Base-by-base conservation (phyloP, 176 grass and related monocot genomes). In the Canna indica region DNA sequence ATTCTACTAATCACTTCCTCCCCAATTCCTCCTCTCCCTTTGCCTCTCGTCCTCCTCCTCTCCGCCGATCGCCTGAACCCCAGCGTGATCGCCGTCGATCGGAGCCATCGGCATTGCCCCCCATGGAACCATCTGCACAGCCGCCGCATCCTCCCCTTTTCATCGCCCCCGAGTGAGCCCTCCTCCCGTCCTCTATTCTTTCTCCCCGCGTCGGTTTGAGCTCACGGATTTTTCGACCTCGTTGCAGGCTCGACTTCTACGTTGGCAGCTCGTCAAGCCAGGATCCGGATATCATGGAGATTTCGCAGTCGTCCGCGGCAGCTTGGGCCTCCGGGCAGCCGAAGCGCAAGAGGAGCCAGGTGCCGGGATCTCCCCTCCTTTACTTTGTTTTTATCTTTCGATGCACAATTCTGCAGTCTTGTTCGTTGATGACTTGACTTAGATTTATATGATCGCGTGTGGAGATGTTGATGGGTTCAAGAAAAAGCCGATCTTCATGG, bases 321-420 rank as follows among this genome's bases (percentile, higher is more conserved):
- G 73, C 61, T 0, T 81, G 83, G 88, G 59, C 25, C 44, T 64
- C 87, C 31, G 56, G 15, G 32, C 71, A 81, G 75, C 72, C 72
- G 74, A 86, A 86, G 71, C 78, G 68, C 67, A 86, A 83, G 75
- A 52, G 84, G 53, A 25, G 44, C 24, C 83, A 83, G 81, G 88
- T 79, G 74, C 73, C 44, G 18, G 3, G 64, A 69, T 73, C 78
- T 52, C 60, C 60, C 67, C 48, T 39, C 18, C 10, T 52, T 7
- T 1, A 54, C 47, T 61, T 54, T 31, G 48, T 7, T 7, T 22
- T 62, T 18, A 4, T 20, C 58, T 29, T 42, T 28, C 12, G 38
- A 3, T 14, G 13, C 7, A 0, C 5, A 32, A 31, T 31, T 70
- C 27, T 47, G 6, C 25, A 22, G 44, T 30, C 26, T 39, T 32